A percentile compares a stretch with the other conserved stretches of the same genome.
Conservation (phyloP, 1,139 yeast genomes). For the Hemisphaericaspora subhashii region DNA sequence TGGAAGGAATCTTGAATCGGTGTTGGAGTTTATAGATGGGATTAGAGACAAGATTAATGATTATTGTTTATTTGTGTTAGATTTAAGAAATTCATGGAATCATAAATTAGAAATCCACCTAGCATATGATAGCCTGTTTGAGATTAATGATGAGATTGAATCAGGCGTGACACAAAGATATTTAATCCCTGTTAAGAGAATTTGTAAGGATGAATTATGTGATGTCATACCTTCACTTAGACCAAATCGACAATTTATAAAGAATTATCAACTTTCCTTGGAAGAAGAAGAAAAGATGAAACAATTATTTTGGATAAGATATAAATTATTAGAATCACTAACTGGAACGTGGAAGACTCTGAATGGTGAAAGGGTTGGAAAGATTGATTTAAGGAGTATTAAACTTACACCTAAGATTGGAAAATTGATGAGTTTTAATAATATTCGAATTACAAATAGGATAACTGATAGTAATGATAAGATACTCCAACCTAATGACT, state of each 20-base stretch:
- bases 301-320: slow-evolving; percentile 80
- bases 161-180: slow-evolving; percentile 59
- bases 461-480: slow-evolving; percentile 19
- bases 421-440: slow-evolving; percentile 48
- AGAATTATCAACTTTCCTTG: slow-evolving; percentile 56
- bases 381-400: slow-evolving; percentile 64
- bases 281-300: slow-evolving; percentile 54
- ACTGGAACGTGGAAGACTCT: slow-evolving; percentile 62
- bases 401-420: slow-evolving; percentile 59
- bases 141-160: slow-evolving; percentile 32
- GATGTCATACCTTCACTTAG: slow-evolving; percentile 73
- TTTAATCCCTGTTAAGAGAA: slow-evolving; percentile 66
- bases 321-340: slow-evolving; percentile 56
- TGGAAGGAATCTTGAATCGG: slow-evolving; percentile 11
- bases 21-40: slow-evolving; percentile 16
- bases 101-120: slow-evolving; percentile 35
- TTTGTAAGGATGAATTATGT: slow-evolving; percentile 43
- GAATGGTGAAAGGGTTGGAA: slow-evolving; percentile 37
- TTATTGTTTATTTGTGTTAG: slow-evolving; percentile 65
- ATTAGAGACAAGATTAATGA: slow-evolving; percentile 31
- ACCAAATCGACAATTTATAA: slow-evolving; percentile 64
- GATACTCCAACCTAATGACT: slow-evolving; percentile 15
- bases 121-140: slow-evolving; percentile 21
- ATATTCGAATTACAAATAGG: slow-evolving; percentile 39
- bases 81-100: slow-evolving; percentile 70